Conservation (phyloP, 148 eudicot species). For the Rhododendron ferrugineum region DNA sequence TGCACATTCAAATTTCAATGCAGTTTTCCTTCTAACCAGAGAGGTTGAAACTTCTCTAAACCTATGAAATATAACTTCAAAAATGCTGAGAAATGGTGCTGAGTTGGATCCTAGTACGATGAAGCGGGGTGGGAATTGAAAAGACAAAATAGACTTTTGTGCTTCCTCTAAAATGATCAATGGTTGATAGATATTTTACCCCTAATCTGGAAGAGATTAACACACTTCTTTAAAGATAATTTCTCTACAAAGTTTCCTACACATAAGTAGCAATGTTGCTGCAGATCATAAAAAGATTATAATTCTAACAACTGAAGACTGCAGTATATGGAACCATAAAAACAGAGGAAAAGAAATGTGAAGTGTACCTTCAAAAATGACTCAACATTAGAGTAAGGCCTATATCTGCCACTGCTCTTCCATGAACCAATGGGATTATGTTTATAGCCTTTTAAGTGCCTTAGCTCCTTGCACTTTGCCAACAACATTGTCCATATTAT, state of each 20-base stretch:
- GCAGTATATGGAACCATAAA: neutral
- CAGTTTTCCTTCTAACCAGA: neutral
- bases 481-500: slow-evolving; percentile 49
- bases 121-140: neutral
- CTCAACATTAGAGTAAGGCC: slow-evolving; percentile 66
- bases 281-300: neutral
- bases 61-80: neutral
- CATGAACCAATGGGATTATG: slow-evolving; percentile 42
- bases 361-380: slow-evolving; percentile 57
- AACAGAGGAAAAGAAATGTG: neutral
- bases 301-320: neutral
- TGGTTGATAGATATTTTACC: neutral
- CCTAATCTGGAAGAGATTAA: neutral
- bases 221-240: neutral
- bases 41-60: neutral
- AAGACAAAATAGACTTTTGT: neutral
- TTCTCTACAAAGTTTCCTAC: neutral
- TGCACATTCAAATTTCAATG: neutral
- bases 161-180: neutral
- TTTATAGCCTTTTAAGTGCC: slow-evolving; percentile 34
- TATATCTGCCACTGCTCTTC: slow-evolving; percentile 63
- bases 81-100: slow-evolving; percentile 1
- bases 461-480: slow-evolving; percentile 37
- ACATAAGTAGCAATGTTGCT: neutral
- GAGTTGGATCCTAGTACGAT: neutral